A percentile compares a stretch with the other conserved stretches of the same genome.
Conservation (phyloP, 2,329 filamentous ascomycete species). For the Rhynchosporium agropyri region DNA sequence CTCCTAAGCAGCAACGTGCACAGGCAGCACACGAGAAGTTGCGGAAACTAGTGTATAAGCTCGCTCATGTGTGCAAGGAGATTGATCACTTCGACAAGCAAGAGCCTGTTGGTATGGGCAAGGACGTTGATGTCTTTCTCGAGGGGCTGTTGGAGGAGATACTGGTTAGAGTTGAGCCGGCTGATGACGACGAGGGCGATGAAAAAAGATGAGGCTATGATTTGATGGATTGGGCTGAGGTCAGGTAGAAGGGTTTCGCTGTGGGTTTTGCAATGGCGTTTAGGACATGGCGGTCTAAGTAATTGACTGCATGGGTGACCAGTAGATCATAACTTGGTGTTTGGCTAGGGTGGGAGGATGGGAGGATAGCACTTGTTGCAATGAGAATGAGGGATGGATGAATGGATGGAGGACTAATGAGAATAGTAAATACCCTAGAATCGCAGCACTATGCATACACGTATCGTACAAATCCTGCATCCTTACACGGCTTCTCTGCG, state of each 20-base stretch:
- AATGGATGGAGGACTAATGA: constrained; percentile 14
- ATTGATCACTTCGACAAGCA: constrained; percentile 87
- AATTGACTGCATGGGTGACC: constrained; percentile 10
- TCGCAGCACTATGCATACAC: constrained; percentile 4
- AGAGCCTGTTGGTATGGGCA: constrained; percentile 90
- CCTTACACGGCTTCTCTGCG: too few species aligned
- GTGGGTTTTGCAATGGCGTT: constrained; percentile 13
- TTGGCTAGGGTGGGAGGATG: constrained; percentile 19
- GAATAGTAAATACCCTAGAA: constrained; percentile 29
- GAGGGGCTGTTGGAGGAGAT: constrained; percentile 95
- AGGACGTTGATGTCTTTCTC: constrained; percentile 83
- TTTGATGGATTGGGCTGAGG: constrained; percentile 4
- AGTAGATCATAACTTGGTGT: constrained; percentile 16
- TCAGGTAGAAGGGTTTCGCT: neutral
- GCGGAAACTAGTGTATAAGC: constrained; percentile 77
- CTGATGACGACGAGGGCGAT: constrained; percentile 50
- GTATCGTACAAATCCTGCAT: neutral
- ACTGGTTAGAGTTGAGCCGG: constrained; percentile 84
- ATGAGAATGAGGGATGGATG: neutral
- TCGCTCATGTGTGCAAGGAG: constrained; percentile 81
- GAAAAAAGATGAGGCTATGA: constrained; percentile 30
- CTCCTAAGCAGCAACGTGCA: constrained; percentile 68
- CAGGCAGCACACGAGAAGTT: constrained; percentile 80
- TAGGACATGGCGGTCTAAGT: constrained; percentile 10
- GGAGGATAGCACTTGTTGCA: neutral